phyloP scores from a whole-genome alignment of 2,329 filamentous ascomycete genomes.

The Tolypocladium tropicale region DNA sequence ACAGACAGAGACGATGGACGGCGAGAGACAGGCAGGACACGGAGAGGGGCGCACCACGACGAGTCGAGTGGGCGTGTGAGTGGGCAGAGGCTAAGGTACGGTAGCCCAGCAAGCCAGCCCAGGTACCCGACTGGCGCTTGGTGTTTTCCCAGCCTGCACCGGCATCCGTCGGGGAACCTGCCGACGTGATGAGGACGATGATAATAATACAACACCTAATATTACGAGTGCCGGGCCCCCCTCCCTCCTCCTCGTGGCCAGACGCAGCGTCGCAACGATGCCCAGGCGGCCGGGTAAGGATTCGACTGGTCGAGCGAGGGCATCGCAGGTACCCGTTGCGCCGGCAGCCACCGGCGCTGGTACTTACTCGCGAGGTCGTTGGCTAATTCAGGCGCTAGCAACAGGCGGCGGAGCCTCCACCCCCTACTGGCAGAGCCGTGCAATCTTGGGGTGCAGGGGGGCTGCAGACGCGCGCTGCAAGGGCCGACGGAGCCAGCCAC shows the following conservation, averaged over 20 bases:
- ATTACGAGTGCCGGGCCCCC: too few species aligned
- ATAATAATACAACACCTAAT: too few species aligned
- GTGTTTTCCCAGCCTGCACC: neutral
- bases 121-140: too few species aligned
- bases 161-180: too few species aligned
- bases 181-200: neutral
- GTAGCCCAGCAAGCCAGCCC: too few species aligned
- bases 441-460: neutral
- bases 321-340: neutral
- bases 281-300: neutral
- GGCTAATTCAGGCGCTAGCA: neutral
- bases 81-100: neutral
- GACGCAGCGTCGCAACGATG: too few species aligned
- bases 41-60: too few species aligned
- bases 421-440: neutral
- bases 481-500: neutral
- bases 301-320: neutral
- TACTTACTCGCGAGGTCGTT: neutral
- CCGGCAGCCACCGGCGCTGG: neutral
- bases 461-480: neutral
- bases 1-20: neutral
- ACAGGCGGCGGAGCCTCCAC: neutral
- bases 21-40: neutral
- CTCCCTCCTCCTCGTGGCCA: too few species aligned
- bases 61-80: neutral